Conservation (phyloP, 257 asterid species). For the Solanum peruvianum region DNA sequence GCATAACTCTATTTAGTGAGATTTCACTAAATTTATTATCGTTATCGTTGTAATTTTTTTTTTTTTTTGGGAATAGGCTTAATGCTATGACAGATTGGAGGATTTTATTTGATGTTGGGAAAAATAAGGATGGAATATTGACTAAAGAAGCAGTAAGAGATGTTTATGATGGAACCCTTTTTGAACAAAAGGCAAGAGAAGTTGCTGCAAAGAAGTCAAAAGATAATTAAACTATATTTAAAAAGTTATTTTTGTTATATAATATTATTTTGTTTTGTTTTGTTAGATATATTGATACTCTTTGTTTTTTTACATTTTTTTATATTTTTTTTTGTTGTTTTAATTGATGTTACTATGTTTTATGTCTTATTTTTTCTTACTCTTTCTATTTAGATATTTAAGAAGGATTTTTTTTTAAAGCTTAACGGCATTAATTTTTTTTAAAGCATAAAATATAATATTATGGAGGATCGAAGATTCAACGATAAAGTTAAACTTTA, state of each 20-base stretch:
- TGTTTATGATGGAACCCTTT: slow-evolving; percentile 77
- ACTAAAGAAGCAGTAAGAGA: slow-evolving; percentile 46
- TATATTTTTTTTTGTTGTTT: too few species aligned
- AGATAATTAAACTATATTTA: neutral
- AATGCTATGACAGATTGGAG: slow-evolving; percentile 69
- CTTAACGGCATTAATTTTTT: too few species aligned
- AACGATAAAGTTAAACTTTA: too few species aligned
- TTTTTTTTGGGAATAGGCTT: slow-evolving; percentile 22
- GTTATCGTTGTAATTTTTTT: too few species aligned
- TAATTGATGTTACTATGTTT: neutral
- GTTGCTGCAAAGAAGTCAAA: slow-evolving; percentile 23
- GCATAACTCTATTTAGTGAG: rapidly evolving
- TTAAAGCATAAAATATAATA: too few species aligned
- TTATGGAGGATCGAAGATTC: too few species aligned
- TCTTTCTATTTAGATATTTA: too few species aligned
- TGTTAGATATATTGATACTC: neutral
- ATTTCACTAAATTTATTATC: too few species aligned
- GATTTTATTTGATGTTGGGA: slow-evolving; percentile 43
- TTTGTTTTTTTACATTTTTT: neutral
- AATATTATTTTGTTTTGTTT: neutral
- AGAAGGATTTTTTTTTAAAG: too few species aligned
- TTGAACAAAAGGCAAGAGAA: slow-evolving; percentile 55
- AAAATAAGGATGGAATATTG: slow-evolving; percentile 52
- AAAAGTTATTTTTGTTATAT: neutral
- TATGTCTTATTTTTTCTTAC: too few species aligned